Base-by-base conservation (phyloP, 163 green algal genomes). In the Coccomyxa subellipsoidea region DNA sequence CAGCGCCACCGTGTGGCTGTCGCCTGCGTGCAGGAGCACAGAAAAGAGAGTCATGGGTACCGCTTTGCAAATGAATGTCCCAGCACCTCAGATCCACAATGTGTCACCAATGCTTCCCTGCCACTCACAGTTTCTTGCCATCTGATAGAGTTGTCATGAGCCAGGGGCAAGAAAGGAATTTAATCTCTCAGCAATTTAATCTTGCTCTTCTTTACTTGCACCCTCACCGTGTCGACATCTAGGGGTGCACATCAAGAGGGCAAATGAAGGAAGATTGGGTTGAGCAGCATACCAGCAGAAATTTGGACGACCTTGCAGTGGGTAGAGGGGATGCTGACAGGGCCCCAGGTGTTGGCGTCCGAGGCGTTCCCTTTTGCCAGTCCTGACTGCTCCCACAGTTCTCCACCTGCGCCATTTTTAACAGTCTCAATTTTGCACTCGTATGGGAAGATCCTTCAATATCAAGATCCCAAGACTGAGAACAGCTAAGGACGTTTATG, bases 1-100 rank as follows among this genome's bases (percentile, higher is more conserved):
- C 35, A 98, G 81, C 0, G 89, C 93, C 38, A 91, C 85, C 1
- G 92, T 95, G 88, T 98, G 95, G 82, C 91, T 94, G 84, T 98
- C 95, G 0, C 95, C 95, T 79, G 92, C 88, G 71, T 80, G 47
- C 77, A 29, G 32, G 32, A 75, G 29, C 39, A 10, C 70, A 27
- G 21, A 82, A 18, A 32, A 15, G 12, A 66, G 18, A 29, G 47
- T 18, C 47, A 66, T 29, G 12, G 12, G 47, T 18, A 77, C 25
- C 25, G 12, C 10, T 53, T 79, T 54, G 10, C 35, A 79, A 79
- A 29, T n/a, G n/a, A n/a, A n/a, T n/a, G n/a, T n/a, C n/a, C n/a
- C n/a, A n/a, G n/a, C n/a, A n/a, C n/a, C n/a, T n/a, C n/a, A n/a
- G n/a, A n/a, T n/a, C n/a, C n/a, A n/a, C n/a, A n/a, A n/a, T n/a